These are phyloP conservation scores for Persicaria maculosa DNA, from an alignment of 148 eudicot species.

Conservation along the genomic window DNA sequence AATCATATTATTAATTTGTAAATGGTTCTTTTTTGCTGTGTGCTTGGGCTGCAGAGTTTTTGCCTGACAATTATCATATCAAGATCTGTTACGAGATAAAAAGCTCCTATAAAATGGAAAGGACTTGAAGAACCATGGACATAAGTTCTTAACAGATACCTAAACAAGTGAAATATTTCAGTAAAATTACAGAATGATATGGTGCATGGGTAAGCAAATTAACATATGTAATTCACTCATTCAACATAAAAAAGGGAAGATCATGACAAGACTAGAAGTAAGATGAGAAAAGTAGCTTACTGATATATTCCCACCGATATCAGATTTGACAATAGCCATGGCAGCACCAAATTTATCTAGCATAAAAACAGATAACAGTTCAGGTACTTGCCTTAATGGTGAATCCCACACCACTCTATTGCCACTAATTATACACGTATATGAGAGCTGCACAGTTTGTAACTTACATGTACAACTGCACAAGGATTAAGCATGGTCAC, in stretches of 20 bases:
- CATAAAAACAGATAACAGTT: conserved; percentile 13
- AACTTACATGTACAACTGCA: background rate
- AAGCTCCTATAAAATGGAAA: background rate
- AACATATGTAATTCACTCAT: background rate
- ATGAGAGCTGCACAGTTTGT: background rate
- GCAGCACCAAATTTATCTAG: conserved; percentile 86
- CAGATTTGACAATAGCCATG: conserved; percentile 79
- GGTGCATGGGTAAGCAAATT: background rate
- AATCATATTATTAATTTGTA: background rate
- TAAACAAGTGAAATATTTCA: background rate
- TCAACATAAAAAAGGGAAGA: background rate
- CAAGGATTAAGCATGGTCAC: background rate
- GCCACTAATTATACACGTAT: background rate
- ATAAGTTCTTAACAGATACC: background rate
- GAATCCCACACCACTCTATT: background rate
- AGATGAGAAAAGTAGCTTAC: conserved; percentile 27
- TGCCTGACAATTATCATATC: background rate
- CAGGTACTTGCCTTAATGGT: background rate
- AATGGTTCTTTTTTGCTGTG: background rate
- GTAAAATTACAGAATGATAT: background rate
- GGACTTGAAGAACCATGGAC: background rate
- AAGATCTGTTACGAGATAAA: background rate
- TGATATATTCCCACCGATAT: conserved; percentile 76
- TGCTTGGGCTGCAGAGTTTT: background rate
- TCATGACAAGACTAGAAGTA: background rate